Evolutionary conservation across 2,329 filamentous ascomycete species (phyloP), one percentile per base, ranked within the genome.

Genomic region (Atkinsonella texensis): DNA sequence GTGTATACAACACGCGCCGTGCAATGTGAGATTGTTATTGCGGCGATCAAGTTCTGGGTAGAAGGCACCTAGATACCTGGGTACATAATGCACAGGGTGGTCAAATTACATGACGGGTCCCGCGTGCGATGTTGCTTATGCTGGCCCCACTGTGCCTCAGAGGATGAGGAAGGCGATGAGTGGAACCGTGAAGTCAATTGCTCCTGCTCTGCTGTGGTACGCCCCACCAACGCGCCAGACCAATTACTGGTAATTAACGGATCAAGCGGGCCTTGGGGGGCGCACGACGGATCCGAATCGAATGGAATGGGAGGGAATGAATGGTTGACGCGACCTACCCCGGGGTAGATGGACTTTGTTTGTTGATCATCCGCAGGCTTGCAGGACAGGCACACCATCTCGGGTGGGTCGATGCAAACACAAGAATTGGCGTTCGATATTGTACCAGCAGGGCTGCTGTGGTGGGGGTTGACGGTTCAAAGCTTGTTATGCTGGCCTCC

Each of bases 311-410:
- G 4, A 23, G 20, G 18, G 28, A 28, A 28, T 28, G 28, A 28
- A 28, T 32, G 39, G 18, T 12, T 13, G 11, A 38, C 51, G 51
- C 49, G 52, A 51, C 35, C 31, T 41, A 23, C 20, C n/a, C n/a
- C n/a, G n/a, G n/a, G n/a, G n/a, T 23, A 23, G 20, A 23, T 4
- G 40, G 41, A 17, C 46, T 48, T 53, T 51, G 49, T 51, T 53
- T 28, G 49, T 53, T 53, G 52, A 51, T 46, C 49, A 49, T 51
- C 51, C 49, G 46, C 52, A 23, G 28, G 20, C 2, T 5, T n/a
- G n/a, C n/a, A n/a, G 20, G 20, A 23, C 20, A 23, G 45, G 32
- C 46, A 50, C 44, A n/a, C 17, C 43, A 45, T n/a, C 17, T 18
- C 40, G 17, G 40, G n/a, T 28, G 43, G 43, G 10, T 20, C 43